Conservation (phyloP, 768 basidiomycete genomes). For the Kwoniella sp. region DNA sequence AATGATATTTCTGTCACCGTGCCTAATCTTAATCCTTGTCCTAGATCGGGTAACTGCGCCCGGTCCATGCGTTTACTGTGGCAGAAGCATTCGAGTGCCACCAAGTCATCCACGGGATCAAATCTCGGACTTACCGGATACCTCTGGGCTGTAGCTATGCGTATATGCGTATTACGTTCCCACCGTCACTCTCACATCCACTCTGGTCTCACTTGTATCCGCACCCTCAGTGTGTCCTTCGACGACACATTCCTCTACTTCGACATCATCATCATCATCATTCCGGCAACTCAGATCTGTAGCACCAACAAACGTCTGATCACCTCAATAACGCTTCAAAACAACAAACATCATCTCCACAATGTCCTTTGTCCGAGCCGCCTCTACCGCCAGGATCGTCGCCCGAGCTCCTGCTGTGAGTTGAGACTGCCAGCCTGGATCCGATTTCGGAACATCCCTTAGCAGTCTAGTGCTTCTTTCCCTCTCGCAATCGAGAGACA, state of each 20-base stretch:
- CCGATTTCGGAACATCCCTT: no score
- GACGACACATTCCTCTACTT: not conserved
- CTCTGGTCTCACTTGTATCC: not conserved
- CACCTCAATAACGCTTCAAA: no score
- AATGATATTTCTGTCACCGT: no score
- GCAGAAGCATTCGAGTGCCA: not conserved
- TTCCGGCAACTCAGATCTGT: not conserved
- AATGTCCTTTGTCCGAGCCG: constrained; percentile 22
- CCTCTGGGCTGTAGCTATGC: not conserved
- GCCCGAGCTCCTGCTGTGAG: constrained; percentile 41
- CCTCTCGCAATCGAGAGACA: no score
- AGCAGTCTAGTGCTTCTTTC: no score
- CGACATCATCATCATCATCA: not conserved
- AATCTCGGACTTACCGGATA: constrained; percentile 12
- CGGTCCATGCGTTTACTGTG: no score
- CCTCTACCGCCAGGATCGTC: constrained; percentile 26
- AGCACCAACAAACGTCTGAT: not conserved
- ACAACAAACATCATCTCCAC: not conserved
- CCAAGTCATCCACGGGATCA: constrained; percentile 4
- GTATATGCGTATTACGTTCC: constrained; percentile 4
- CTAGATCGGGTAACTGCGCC: not conserved
- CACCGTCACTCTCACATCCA: not conserved
- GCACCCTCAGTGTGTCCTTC: not conserved
- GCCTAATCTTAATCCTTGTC: no score
- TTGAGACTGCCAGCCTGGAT: not conserved